Conservation (phyloP, 441 rosid species). For the Gossypium schwendimanii region DNA sequence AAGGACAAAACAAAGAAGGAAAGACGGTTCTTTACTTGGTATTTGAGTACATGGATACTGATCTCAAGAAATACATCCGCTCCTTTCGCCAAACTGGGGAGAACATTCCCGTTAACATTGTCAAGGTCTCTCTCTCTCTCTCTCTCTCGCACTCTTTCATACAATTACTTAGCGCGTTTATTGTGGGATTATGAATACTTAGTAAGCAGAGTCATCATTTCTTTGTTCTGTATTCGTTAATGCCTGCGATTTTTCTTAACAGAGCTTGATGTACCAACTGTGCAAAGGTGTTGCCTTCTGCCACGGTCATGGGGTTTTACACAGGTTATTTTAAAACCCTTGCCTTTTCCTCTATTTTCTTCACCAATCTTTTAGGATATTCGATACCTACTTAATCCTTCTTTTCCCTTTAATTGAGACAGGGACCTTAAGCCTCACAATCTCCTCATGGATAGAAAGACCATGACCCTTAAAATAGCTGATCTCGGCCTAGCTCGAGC, state of each 20-base stretch:
- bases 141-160: neutral
- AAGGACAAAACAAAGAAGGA: conserved; percentile 81
- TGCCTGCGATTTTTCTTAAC: conserved; percentile 6
- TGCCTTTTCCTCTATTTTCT: neutral
- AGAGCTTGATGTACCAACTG: conserved; percentile 96
- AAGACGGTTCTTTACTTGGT: conserved; percentile 87
- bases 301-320: conserved; percentile 91
- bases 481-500: conserved; percentile 94
- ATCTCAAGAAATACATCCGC: conserved; percentile 84
- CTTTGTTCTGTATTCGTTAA: too few species aligned
- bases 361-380: neutral
- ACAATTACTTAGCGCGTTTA: neutral
- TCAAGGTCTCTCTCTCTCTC: conserved; percentile 47
- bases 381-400: neutral
- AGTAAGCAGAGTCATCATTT: too few species aligned
- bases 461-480: conserved; percentile 78
- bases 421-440: conserved; percentile 98
- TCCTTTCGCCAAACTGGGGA: conserved; percentile 56
- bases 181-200: neutral
- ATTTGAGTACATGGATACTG: conserved; percentile 94
- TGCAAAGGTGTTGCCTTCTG: conserved; percentile 95
- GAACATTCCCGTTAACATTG: conserved; percentile 37
- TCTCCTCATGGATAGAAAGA: conserved; percentile 76
- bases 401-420: neutral
- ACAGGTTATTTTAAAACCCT: conserved; percentile 44